These are phyloP conservation scores for Tulasnella sp. DNA, from an alignment of 768 basidiomycete species.

Conservation along the genomic window DNA sequence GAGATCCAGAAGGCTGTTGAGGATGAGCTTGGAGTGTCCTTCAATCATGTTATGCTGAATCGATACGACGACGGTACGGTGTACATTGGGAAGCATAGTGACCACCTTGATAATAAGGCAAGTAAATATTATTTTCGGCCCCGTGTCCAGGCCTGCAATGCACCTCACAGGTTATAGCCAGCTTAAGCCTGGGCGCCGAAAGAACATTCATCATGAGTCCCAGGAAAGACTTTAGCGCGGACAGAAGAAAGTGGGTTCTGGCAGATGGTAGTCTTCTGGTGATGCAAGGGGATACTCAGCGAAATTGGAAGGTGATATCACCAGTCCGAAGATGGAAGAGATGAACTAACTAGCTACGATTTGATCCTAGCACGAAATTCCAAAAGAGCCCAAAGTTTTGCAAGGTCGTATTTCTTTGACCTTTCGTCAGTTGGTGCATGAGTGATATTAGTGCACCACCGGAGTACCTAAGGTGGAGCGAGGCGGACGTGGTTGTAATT, in stretches of 20 bases:
- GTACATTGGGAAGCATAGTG: constrained; percentile 43
- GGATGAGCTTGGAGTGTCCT: constrained; percentile 42
- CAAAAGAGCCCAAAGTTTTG: constrained; percentile 46
- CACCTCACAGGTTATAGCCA: constrained; percentile 47
- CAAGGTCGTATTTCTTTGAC: constrained; percentile 48
- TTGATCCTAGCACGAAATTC: constrained; percentile 44
- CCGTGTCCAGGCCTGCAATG: not conserved
- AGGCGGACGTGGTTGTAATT: no score
- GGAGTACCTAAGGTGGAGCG: no score
- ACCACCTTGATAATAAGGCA: constrained; percentile 43
- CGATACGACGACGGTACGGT: constrained; percentile 47
- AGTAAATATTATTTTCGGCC: constrained; percentile 22
- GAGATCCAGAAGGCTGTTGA: constrained; percentile 45
- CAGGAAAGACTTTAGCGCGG: constrained; percentile 36
- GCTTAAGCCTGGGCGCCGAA: constrained; percentile 47
- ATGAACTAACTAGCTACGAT: constrained; percentile 47
- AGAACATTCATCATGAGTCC: constrained; percentile 50
- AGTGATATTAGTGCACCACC: not conserved
- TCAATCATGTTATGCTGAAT: constrained; percentile 52
- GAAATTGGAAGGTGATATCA: constrained; percentile 49
- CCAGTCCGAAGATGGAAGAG: constrained; percentile 49
- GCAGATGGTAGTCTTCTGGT: constrained; percentile 48
- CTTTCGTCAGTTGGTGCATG: constrained; percentile 46
- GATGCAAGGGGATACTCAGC: constrained; percentile 51
- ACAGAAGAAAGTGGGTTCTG: constrained; percentile 43